Conservation (phyloP, 495 filamentous ascomycete genomes). For the Podospora sp. region DNA sequence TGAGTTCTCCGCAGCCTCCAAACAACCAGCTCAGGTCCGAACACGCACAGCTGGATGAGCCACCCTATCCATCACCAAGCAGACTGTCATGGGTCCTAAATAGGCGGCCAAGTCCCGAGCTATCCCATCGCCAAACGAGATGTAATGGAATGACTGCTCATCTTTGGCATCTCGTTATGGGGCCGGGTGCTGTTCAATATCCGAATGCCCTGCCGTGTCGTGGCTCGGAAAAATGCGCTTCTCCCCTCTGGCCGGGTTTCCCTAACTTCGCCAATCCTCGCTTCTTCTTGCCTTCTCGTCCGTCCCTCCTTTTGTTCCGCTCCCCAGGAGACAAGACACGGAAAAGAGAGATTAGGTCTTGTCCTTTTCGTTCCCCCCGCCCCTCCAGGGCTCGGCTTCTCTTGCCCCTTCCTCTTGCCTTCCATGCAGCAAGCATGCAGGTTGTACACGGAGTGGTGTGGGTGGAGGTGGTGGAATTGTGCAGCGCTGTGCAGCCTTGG, state of each 20-base stretch:
- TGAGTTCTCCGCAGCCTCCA: neutral
- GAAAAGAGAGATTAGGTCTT: no score
- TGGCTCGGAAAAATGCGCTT: neutral
- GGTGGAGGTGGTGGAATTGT: neutral
- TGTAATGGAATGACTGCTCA: constrained; percentile 10
- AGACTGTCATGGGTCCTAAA: neutral
- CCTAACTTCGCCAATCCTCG: neutral
- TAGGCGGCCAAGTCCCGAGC: neutral
- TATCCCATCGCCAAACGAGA: neutral
- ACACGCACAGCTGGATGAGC: neutral
- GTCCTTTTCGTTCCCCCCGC: neutral
- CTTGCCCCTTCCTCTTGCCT: constrained; percentile 3
- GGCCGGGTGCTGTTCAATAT: neutral
- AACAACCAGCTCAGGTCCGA: neutral
- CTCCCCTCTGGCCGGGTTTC: neutral
- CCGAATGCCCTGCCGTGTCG: neutral
- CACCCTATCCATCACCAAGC: neutral
- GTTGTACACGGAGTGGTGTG: neutral
- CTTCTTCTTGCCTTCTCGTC: constrained; percentile 5
- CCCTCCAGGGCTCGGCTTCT: constrained; percentile 9
- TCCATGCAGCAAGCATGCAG: constrained; percentile 9
- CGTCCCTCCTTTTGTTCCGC: neutral
- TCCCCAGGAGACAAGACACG: neutral
- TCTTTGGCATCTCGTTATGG: neutral
- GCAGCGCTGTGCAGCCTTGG: constrained; percentile 8